Percentiles rank a stretch among this genome's conserved stretches.
phyloP scores from a whole-genome alignment of 2,329 filamentous ascomycete species.

The Verticillium tricorpus region DNA sequence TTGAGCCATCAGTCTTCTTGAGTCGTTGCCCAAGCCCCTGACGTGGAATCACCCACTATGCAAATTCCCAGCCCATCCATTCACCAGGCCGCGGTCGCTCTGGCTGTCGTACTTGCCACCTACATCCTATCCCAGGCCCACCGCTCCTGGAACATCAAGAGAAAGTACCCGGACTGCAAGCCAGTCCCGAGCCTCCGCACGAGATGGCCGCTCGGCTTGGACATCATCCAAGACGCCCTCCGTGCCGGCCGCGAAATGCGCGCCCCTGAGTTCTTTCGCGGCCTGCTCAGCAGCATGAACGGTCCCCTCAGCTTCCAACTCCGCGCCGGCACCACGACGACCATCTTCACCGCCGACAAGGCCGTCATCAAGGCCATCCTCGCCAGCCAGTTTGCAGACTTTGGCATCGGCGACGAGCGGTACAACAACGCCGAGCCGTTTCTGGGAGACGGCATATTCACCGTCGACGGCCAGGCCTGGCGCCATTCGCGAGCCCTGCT shows the following conservation, averaged over 20 bases:
- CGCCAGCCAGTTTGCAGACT: constrained; percentile 1
- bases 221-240: background rate
- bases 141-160: background rate
- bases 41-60: background rate
- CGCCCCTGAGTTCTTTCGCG: background rate
- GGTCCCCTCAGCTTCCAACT: constrained; percentile 4
- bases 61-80: background rate
- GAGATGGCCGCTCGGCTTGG: background rate
- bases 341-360: constrained; percentile 7
- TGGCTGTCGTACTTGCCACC: background rate
- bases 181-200: background rate
- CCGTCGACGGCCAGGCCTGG: constrained; percentile 29
- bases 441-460: constrained; percentile 39
- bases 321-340: constrained; percentile 7
- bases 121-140: background rate
- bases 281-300: too few relatives aligned
- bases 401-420: constrained; percentile 11
- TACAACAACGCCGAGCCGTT: constrained; percentile 24
- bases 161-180: background rate
- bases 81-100: background rate
- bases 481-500: constrained; percentile 31
- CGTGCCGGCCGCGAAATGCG: background rate
- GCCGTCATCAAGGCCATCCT: background rate
- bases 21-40: background rate
- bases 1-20: too few relatives aligned